phyloP scores from a whole-genome alignment of 306 rosid genomes.

The Amphicarpaea edgeworthii region DNA sequence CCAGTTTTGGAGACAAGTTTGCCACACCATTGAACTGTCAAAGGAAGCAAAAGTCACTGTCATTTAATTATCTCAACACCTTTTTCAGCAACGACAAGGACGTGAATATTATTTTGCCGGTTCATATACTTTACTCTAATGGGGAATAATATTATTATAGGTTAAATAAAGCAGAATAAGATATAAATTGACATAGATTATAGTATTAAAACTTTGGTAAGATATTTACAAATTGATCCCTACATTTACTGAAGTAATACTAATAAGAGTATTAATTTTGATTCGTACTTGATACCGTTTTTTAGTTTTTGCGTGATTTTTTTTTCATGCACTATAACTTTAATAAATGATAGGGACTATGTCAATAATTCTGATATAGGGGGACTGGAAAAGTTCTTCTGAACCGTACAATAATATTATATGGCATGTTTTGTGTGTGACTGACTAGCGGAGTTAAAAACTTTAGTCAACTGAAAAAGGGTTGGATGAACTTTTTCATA shows the following conservation, averaged over 20 bases:
- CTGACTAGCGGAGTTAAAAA: constrained; percentile 2
- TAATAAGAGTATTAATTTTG: neutral
- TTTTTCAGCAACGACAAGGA: constrained; percentile 28
- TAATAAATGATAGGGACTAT: neutral
- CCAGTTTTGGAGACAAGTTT: constrained; percentile 55
- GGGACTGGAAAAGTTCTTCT: neutral
- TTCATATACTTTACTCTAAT: neutral
- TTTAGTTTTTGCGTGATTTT: neutral
- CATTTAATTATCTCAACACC: constrained; percentile 9
- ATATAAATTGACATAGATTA: neutral
- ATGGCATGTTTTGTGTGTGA: neutral
- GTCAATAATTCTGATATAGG: neutral
- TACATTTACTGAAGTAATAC: neutral
- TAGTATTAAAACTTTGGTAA: too few relatives aligned
- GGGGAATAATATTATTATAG: constrained; percentile 5
- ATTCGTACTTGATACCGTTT: neutral
- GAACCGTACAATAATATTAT: neutral
- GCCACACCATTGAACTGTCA: constrained; percentile 91
- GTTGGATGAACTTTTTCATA: neutral
- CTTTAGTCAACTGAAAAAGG: neutral
- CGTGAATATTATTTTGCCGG: constrained; percentile 11
- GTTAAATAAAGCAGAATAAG: neutral
- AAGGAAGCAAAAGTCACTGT: constrained; percentile 41
- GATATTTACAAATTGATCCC: neutral
- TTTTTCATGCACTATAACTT: neutral